phyloP scores from a whole-genome alignment of 2,329 filamentous ascomycete genomes.

The Claviceps sp. region DNA sequence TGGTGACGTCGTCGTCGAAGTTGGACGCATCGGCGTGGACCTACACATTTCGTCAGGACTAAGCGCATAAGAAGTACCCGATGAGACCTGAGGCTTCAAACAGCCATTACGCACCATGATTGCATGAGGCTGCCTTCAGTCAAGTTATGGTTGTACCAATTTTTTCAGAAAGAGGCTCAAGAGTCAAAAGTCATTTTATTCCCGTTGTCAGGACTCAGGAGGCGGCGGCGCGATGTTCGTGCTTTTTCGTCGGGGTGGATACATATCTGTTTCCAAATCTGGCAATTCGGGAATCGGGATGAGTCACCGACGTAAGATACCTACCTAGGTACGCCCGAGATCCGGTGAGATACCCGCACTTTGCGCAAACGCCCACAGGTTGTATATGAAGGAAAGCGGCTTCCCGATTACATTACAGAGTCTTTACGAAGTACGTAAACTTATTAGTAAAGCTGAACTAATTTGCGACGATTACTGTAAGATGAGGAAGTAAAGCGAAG shows the following conservation, averaged over 20 bases:
- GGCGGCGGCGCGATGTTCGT: constrained; percentile 1
- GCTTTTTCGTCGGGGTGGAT: constrained; percentile 5
- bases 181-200: not conserved
- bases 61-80: not conserved
- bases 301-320: constrained; percentile 5
- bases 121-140: too few relatives aligned
- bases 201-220: not conserved
- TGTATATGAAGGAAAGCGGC: too few relatives aligned
- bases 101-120: not conserved
- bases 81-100: not conserved
- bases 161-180: not conserved
- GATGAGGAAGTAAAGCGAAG: too few relatives aligned
- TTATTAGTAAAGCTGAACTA: too few relatives aligned
- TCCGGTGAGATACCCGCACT: not conserved
- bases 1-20: constrained; percentile 52
- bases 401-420: too few relatives aligned
- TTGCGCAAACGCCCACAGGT: not conserved
- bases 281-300: constrained; percentile 5
- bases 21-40: constrained; percentile 71
- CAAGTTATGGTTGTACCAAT: too few relatives aligned
- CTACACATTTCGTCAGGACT: constrained; percentile 21
- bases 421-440: not conserved
- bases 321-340: not conserved
- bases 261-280: not conserved
- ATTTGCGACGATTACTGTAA: too few relatives aligned